A percentile compares a stretch with the other conserved stretches of the same genome.
These are phyloP conservation scores for Fennellomyces sp. DNA, from an alignment of 371 early-diverging fungal genomes.

Conservation along the genomic window DNA sequence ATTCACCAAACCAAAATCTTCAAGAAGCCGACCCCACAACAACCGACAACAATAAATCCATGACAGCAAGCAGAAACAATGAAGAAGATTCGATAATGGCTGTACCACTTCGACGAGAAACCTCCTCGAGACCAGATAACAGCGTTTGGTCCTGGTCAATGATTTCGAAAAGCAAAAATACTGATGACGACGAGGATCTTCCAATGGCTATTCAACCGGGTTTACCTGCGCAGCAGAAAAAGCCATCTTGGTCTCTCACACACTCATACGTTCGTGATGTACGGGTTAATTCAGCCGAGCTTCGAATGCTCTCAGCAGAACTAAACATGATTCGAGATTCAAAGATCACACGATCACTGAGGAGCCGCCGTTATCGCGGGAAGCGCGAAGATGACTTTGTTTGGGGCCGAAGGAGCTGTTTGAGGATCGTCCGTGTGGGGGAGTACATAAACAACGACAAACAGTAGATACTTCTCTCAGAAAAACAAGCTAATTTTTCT, in stretches of 20 bases:
- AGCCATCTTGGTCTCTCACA: slow-evolving; percentile 3
- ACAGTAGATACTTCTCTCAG: background rate
- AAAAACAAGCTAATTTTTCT: background rate
- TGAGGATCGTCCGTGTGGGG: background rate
- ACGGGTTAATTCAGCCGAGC: slow-evolving; percentile 7
- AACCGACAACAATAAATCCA: background rate
- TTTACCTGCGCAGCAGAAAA: slow-evolving; percentile 8
- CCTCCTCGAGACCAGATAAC: background rate
- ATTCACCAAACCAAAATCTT: too few species aligned
- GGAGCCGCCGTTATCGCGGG: slow-evolving; percentile 1
- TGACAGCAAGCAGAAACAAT: background rate
- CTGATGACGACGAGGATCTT: background rate
- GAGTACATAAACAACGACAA: background rate
- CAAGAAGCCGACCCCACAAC: too few species aligned
- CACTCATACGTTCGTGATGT: slow-evolving; percentile 15
- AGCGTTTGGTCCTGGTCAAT: background rate
- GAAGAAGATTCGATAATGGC: background rate
- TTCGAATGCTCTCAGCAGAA: slow-evolving; percentile 12
- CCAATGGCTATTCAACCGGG: background rate
- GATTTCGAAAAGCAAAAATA: background rate
- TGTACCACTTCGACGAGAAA: background rate
- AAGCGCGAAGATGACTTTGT: slow-evolving; percentile 16
- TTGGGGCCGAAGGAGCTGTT: slow-evolving; percentile 14
- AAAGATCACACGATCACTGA: slow-evolving; percentile 11
- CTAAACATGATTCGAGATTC: slow-evolving; percentile 6